Base-by-base conservation (phyloP, 2,329 filamentous ascomycete species). In the Phyllosticta ampelicida region DNA sequence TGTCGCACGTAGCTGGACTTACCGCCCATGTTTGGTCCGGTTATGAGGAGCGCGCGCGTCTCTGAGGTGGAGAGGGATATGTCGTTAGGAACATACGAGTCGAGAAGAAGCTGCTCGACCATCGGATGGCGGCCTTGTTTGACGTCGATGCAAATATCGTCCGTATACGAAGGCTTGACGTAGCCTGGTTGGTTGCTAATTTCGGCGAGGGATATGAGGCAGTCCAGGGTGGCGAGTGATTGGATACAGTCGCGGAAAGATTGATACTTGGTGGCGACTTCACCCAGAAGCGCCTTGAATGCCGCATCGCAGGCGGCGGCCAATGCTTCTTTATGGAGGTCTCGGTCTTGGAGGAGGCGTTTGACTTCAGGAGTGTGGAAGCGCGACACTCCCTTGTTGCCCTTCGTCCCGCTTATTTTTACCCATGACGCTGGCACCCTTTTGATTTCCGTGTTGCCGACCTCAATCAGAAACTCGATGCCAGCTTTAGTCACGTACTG, bases 1-100 rank as follows among this genome's bases (percentile, higher is more conserved):
- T 91, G 89, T 56, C 94, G 89, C 20, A 99, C 92, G 71, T 96
- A 99, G 60, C 87, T 94, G n/a, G 90, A 96, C 70, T 99, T 99
- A 59, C 94, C 94, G 66, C 94, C 94, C 94, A 99, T 99, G 75
- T 99, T 99, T 28, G 94, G 94, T 0, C 94, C 94, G 0, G 94
- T 99, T 66, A 99, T 86, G 58, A 97, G 85, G 64, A 96, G 82
- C 2, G 90, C 89, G 5, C 88, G 80, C 2, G 84, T 71, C 1
- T 59, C 56, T 20, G 64, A 59, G 28, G 67, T 80, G n/a, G 83
- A 80, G 52, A 97, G 81, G 1, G 81, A 75, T 10, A 90, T 87
- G 66, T 87, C 83, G 73, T 99, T 99, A 52, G 94, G 92, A 60
- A 99, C 95, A 73, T 97, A 99, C 55, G 84, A 80, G 64, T 88